These are phyloP conservation scores for Torulaspora globosa DNA, from an alignment of 1,139 yeast species.

Conservation along the genomic window DNA sequence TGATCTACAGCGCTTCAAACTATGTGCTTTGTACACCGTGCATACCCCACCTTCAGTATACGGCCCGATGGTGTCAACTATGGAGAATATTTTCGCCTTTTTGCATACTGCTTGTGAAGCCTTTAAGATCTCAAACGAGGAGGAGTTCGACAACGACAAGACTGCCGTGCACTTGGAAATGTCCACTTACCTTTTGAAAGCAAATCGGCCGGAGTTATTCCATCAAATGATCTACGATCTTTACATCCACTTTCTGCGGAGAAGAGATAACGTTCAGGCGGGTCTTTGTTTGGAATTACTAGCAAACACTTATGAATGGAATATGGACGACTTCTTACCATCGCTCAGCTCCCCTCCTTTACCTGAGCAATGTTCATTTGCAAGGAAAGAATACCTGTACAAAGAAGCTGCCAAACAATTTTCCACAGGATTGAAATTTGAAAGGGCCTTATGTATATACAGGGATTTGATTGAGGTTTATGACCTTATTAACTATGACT, in stretches of 20 bases:
- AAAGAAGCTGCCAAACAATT: constrained; percentile 71
- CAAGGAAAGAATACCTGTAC: constrained; percentile 70
- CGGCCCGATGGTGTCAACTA: constrained; percentile 47
- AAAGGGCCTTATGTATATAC: constrained; percentile 72
- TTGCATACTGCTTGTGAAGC: constrained; percentile 63
- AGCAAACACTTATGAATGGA: constrained; percentile 78
- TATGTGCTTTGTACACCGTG: constrained; percentile 20
- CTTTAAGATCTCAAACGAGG: constrained; percentile 71
- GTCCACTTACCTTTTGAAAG: constrained; percentile 71
- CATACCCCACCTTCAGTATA: constrained; percentile 53
- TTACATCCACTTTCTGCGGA: constrained; percentile 60
- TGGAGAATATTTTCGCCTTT: constrained; percentile 59
- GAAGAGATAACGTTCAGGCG: constrained; percentile 71
- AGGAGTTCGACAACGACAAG: constrained; percentile 83
- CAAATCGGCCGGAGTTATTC: constrained; percentile 75
- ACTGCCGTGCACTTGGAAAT: constrained; percentile 76
- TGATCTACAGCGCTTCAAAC: constrained; percentile 24
- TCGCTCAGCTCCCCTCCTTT: constrained; percentile 62
- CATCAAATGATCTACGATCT: constrained; percentile 72
- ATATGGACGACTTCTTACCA: constrained; percentile 54
- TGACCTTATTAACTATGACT: constrained; percentile 68
- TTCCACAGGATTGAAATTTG: constrained; percentile 67
- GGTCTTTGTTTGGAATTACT: constrained; percentile 75
- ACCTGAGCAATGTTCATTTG: constrained; percentile 77
- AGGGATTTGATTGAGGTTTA: constrained; percentile 76